Conservation (phyloP, 805 yeast species). For the Candida insectorum region DNA sequence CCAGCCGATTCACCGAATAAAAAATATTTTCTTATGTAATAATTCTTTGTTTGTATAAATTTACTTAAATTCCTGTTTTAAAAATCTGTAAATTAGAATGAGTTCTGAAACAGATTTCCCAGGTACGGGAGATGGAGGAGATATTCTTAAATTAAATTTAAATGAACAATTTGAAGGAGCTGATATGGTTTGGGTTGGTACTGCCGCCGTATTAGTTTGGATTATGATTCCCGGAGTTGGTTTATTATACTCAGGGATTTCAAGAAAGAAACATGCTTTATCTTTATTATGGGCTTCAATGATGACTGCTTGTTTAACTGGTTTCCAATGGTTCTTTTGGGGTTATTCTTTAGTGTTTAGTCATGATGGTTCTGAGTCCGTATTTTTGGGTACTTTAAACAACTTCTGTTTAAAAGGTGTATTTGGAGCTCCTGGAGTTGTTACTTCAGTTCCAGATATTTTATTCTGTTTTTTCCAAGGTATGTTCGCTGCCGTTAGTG, state of each 20-base stretch:
- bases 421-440: constrained; percentile 74
- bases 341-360: constrained; percentile 90
- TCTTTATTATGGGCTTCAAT: constrained; percentile 91
- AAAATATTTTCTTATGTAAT: no score
- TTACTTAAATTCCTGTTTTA: background rate
- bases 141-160: constrained; percentile 68
- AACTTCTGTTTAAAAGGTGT: constrained; percentile 80
- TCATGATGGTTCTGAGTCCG: constrained; percentile 54
- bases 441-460: constrained; percentile 78
- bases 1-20: no score
- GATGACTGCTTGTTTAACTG: constrained; percentile 78
- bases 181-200: constrained; percentile 83
- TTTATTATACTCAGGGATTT: constrained; percentile 84
- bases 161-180: constrained; percentile 68
- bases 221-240: constrained; percentile 98
- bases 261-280: constrained; percentile 94
- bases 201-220: constrained; percentile 81
- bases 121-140: constrained; percentile 74
- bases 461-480: constrained; percentile 91
- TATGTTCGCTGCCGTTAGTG: constrained; percentile 94
- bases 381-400: constrained; percentile 75
- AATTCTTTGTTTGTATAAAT: background rate
- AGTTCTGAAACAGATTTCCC: constrained; percentile 39
- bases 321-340: constrained; percentile 98
- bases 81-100: constrained; percentile 7